Base-by-base conservation (phyloP, 2,329 filamentous ascomycete species). In the Cryphonectria parasitica region DNA sequence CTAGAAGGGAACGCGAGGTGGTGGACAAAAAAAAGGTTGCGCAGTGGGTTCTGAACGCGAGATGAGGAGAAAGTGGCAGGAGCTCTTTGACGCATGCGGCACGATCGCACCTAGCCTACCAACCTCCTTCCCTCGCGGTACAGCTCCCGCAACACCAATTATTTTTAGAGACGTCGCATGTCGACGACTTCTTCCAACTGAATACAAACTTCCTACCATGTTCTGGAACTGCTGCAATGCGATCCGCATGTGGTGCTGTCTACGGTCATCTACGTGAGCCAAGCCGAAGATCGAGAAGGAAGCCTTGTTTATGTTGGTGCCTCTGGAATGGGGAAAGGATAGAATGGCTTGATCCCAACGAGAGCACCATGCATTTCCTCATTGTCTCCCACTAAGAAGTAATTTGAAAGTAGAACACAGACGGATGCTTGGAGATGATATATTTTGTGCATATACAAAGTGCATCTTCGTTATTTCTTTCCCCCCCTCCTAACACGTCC, bases 401-500 rank as follows among this genome's bases (percentile, higher is more conserved):
- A 28, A 56, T 22, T 22, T 19, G 19, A 8, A 3, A 34, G 8
- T n/a, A 1, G n/a, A 39, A 19, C 13, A 39, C 8, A 19, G 15
- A 39, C 28, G 34, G 28, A 49, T 34, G 39, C 43, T 49, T 34
- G 25, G 63, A 64, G 13, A 49, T 64, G 54, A 34, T 69, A 63
- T 56, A 63, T 63, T 36, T 22, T 69, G n/a, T 66, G 64, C 49
- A 45, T 69, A 68, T 64, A 61, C 71, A 49, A n/a, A 19, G 56
- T 65, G 64, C 45, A 45, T 39, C 10, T 28, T 41, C 17, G 34
- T 52, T 68, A 28, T 61, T 45, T 25, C 34, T 36, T 36, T 6
- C 36, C 54, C 25, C 10, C n/a, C 11, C 41, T 60, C 66, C 69
- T 81, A 88, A 77, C 92, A 95, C 69, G 91, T 92, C 96, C 96